Percentiles rank a stretch among this genome's conserved stretches.
Conservation (phyloP, 2,329 filamentous ascomycete species). For the Fusarium sarcochroum region DNA sequence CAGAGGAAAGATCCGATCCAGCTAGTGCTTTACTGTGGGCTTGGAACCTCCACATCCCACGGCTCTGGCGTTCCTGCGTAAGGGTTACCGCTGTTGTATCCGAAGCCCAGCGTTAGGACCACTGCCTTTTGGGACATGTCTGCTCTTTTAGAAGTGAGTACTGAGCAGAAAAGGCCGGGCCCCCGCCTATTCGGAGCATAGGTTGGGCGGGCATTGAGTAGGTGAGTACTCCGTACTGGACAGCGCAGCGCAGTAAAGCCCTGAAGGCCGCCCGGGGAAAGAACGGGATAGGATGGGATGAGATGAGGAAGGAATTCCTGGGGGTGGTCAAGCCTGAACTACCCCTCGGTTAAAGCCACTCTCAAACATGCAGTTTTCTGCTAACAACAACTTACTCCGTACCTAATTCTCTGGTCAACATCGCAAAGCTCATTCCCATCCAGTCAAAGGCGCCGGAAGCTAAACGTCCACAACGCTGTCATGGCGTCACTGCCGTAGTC, state of each 20-base stretch:
- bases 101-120: slow-evolving; percentile 28
- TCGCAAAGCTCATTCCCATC: slow-evolving; percentile 10
- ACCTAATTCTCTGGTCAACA: slow-evolving; percentile 12
- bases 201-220: background rate
- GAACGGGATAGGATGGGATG: slow-evolving; percentile 26
- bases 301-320: background rate
- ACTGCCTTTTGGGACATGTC: slow-evolving; percentile 19
- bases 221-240: background rate
- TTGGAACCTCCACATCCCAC: slow-evolving; percentile 45
- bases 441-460: slow-evolving; percentile 16
- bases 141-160: too few species aligned
- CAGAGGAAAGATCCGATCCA: slow-evolving; percentile 49
- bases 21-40: slow-evolving; percentile 43
- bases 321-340: slow-evolving; percentile 30
- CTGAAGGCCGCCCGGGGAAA: slow-evolving; percentile 18
- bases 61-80: slow-evolving; percentile 50
- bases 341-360: slow-evolving; percentile 30
- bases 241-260: background rate
- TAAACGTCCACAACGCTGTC: slow-evolving; percentile 10
- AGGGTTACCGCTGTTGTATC: slow-evolving; percentile 48
- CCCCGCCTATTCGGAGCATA: slow-evolving; percentile 11
- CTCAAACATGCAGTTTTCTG: slow-evolving; percentile 15
- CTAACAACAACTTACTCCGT: background rate
- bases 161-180: slow-evolving; percentile 2
- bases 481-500: slow-evolving; percentile 26